Conservation (phyloP, 306 rosid species). For the Castanea mollissima region DNA sequence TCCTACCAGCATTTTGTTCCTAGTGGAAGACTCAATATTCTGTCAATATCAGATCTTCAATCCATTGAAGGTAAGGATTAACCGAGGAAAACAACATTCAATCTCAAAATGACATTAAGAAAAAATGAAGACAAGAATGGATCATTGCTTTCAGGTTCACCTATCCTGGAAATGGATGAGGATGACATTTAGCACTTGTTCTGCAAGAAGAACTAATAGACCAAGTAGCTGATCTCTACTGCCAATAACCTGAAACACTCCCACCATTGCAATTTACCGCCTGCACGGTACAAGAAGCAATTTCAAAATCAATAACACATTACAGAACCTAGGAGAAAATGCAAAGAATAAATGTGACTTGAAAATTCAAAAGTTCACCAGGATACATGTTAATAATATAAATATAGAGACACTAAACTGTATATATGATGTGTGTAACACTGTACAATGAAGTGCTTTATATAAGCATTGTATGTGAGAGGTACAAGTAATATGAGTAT, state of each 20-base stretch:
- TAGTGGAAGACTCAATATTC: too few species aligned
- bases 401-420: too few species aligned
- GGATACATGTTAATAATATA: background rate
- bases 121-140: background rate
- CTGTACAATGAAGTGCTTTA: too few species aligned
- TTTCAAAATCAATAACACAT: slow-evolving; percentile 19
- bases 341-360: background rate
- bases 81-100: slow-evolving; percentile 1
- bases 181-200: slow-evolving; percentile 69
- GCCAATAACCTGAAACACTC: slow-evolving; percentile 86
- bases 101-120: background rate
- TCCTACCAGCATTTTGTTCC: background rate
- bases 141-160: slow-evolving; percentile 26
- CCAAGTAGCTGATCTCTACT: slow-evolving; percentile 62
- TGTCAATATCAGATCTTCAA: background rate
- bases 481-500: too few species aligned
- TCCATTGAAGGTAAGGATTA: slow-evolving; percentile 1
- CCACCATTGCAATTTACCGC: slow-evolving; percentile 88
- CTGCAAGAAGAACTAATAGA: slow-evolving; percentile 68
- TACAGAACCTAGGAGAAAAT: background rate
- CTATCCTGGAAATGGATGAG: slow-evolving; percentile 82
- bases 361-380: background rate
- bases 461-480: too few species aligned
- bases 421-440: too few species aligned
- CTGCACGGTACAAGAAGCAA: slow-evolving; percentile 41